Conservation (phyloP, 257 asterid species). For the Solanum tarijense region DNA sequence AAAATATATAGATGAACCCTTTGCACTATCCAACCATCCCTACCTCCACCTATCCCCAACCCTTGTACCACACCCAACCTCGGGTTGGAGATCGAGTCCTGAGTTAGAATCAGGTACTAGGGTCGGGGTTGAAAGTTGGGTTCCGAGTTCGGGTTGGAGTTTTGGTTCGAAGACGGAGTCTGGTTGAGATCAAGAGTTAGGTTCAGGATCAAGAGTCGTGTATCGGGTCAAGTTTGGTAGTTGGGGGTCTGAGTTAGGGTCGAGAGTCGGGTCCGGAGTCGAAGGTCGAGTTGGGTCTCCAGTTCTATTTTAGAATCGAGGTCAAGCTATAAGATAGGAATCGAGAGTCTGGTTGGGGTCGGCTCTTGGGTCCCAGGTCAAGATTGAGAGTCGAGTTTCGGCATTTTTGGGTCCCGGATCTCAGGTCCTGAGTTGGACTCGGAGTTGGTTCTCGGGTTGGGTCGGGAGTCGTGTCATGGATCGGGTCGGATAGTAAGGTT, state of each 20-base stretch:
- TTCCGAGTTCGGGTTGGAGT: background rate
- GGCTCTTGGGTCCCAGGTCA: background rate
- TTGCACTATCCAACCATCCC: background rate
- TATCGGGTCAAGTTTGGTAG: background rate
- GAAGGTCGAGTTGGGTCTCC: background rate
- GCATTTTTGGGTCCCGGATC: background rate
- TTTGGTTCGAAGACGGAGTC: background rate
- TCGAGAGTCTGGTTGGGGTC: background rate
- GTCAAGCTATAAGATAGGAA: background rate
- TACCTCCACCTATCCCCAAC: background rate
- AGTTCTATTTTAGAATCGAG: background rate
- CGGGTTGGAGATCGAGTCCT: background rate
- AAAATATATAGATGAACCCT: too few relatives aligned
- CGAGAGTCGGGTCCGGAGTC: background rate
- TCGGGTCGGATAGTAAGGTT: background rate
- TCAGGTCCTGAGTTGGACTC: background rate
- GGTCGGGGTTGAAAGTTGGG: background rate
- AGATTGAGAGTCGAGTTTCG: background rate
- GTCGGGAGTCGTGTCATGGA: background rate
- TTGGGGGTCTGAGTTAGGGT: background rate
- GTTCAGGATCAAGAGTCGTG: background rate
- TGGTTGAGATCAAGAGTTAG: background rate
- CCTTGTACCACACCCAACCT: background rate
- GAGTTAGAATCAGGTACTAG: too few relatives aligned
- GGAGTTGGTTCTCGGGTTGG: background rate